Conservation (phyloP, 371 early-diverging fungal species). For the Polyrhizophydium stewartii region DNA sequence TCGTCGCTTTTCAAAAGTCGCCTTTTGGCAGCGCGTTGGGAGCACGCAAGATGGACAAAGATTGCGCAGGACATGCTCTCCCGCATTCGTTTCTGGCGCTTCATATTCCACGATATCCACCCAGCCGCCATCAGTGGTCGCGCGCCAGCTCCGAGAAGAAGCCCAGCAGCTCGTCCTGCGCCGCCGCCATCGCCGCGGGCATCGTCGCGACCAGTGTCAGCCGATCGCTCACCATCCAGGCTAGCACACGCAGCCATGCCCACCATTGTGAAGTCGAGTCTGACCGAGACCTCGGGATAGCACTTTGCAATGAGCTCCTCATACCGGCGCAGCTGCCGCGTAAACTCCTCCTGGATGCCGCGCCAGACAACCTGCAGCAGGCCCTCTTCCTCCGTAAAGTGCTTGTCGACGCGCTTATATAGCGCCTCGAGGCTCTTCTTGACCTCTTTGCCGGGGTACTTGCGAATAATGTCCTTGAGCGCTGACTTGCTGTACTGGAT, state of each 20-base stretch:
- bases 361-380: constrained; percentile 89
- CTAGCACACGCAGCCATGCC: not conserved
- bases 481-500: constrained; percentile 80
- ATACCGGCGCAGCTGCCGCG: constrained; percentile 75
- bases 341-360: constrained; percentile 83
- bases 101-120: too few relatives aligned
- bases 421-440: constrained; percentile 75
- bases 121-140: too few relatives aligned
- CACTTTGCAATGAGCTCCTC: constrained; percentile 74
- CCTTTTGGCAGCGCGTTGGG: too few relatives aligned
- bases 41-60: too few relatives aligned
- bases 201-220: not conserved
- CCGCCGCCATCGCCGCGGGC: not conserved
- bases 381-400: constrained; percentile 77
- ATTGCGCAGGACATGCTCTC: too few relatives aligned
- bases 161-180: constrained; percentile 64
- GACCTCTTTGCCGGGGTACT: constrained; percentile 81
- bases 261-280: constrained; percentile 78
- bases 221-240: not conserved
- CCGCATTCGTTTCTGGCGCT: too few relatives aligned
- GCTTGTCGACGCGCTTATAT: constrained; percentile 90
- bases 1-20: too few relatives aligned
- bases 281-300: constrained; percentile 78
- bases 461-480: constrained; percentile 76
- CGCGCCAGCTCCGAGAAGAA: constrained; percentile 42